Evolutionary conservation across 768 basidiomycete species (phyloP).

Genomic region (Leccinum variicolor): DNA sequence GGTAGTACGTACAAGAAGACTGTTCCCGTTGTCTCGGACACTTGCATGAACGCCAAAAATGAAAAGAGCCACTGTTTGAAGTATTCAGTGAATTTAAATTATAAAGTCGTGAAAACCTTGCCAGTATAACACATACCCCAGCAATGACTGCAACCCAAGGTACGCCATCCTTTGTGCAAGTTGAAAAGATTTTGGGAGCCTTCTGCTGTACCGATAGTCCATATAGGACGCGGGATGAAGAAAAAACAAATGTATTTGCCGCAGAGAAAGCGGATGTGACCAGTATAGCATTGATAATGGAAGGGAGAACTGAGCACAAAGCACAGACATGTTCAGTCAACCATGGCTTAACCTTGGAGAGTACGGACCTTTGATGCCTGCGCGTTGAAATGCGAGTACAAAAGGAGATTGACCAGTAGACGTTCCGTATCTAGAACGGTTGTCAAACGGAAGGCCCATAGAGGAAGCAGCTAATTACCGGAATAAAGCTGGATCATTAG

Average conservation of each 20-base stretch:
- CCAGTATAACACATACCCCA: slow-evolving; percentile 19
- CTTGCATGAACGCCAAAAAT: slow-evolving; percentile 62
- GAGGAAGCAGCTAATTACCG: slow-evolving; percentile 20
- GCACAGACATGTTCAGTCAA: background rate
- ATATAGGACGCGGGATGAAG: slow-evolving; percentile 42
- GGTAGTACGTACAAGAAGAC: slow-evolving; percentile 20
- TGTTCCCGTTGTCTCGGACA: slow-evolving; percentile 50
- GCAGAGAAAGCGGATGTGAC: slow-evolving; percentile 74
- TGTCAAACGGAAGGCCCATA: background rate
- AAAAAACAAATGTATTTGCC: slow-evolving; percentile 46
- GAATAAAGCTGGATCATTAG: slow-evolving; percentile 53
- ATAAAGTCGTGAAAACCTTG: slow-evolving; percentile 9
- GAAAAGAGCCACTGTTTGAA: slow-evolving; percentile 35
- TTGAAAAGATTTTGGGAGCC: slow-evolving; percentile 49
- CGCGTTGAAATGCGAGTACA: slow-evolving; percentile 76
- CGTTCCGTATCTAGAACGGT: slow-evolving; percentile 2
- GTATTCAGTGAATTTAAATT: slow-evolving; percentile 4
- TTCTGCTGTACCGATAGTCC: slow-evolving; percentile 46
- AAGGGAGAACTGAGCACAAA: slow-evolving; percentile 44
- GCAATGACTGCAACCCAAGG: slow-evolving; percentile 39
- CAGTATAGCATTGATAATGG: slow-evolving; percentile 70
- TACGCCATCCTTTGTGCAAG: slow-evolving; percentile 46
- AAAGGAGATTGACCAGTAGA: slow-evolving; percentile 76
- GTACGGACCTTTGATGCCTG: slow-evolving; percentile 58
- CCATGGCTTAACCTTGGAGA: slow-evolving; percentile 1